Evolutionary conservation across 2,329 filamentous ascomycete genomes (phyloP), one percentile per base, ranked within the genome.

Genomic region (Xylariaceae sp.): DNA sequence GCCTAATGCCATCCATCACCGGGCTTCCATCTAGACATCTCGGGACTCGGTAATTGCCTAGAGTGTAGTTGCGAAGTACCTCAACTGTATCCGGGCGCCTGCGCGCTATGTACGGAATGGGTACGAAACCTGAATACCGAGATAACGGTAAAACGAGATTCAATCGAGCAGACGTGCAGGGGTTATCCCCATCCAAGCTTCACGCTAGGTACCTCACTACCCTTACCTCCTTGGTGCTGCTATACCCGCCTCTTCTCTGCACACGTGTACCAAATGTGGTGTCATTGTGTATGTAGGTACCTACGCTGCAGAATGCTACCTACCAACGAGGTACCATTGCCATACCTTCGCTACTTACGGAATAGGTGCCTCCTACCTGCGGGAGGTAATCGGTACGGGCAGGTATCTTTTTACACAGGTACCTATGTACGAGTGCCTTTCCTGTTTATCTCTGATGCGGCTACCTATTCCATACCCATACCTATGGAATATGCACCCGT

Each of bases 141-240:
- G 39, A 8, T 35, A 37, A 44, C 44, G 56, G 59, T 53, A 50
- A 58, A 34, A 52, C 39, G 50, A 18, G 30, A 47, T 10, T 42
- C 48, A 48, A 48, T 34, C 9, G n/a, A 52, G 39, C 39, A 23
- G 39, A 44, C 37, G 10, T 53, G 45, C 56, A 55, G 51, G 54
- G 54, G 53, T 53, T 3, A 58, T 18, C 51, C 35, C 18, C 48
- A 23, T 10, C 5, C 9, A 50, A 10, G 18, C 15, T 15, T 8
- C 37, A 3, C 37, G 11, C 37, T 42, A 10, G 37, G 1, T 42
- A 42, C 17, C 17, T 18, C 11, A 13, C 37, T 42, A 13, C 37
- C 37, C 11, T 42, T 42, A 13, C 11, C 8, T 42, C 8, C 8
- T 42, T 10, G 37, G 37, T 42, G 11, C 37, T 13, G 23, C 23